These are phyloP conservation scores for thale cress (Arabidopsis thaliana) DNA, from an alignment of 345 rosid genomes.

Conservation along the genomic window TAIR10.1 NC_003070.9:19860001-19860500, in stretches of 20 bases:
- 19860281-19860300: not conserved
- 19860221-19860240: constrained; percentile 99
- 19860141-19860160: not conserved
- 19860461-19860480: not conserved
- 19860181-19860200: constrained; percentile 70
- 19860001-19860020: constrained; percentile 95
- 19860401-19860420: constrained; percentile 82
- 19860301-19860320: not conserved
- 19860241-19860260: constrained; percentile 75
- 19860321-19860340: constrained; percentile 45
- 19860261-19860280: not conserved
- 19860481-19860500: no score
- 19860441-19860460: not conserved
- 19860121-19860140: not conserved
- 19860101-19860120: not conserved
- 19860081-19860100: not conserved
- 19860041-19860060: constrained; percentile 93
- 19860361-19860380: constrained; percentile 78
- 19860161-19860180: not conserved
- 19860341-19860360: constrained; percentile 68
- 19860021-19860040: constrained; percentile 93
- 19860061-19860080: constrained; percentile 43
- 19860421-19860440: constrained; percentile 89
- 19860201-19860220: constrained; percentile 80
- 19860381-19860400: constrained; percentile 77